Base-by-base conservation (phyloP, 192 early-diverging fungal species). In the Coemansia interrupta region DNA sequence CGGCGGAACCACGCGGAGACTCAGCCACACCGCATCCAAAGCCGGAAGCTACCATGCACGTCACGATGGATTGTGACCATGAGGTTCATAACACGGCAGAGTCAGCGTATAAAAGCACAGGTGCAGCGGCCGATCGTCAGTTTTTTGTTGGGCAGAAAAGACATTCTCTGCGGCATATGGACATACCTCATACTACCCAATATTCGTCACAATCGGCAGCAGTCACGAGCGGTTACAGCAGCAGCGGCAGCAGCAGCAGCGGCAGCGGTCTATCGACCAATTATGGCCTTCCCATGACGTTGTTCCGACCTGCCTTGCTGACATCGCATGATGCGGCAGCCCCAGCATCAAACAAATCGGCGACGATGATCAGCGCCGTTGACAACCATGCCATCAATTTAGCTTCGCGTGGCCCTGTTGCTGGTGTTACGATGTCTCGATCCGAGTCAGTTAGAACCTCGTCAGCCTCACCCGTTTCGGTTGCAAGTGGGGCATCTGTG, bases 191-290 rank as follows among this genome's bases (percentile, higher is more conserved):
- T 48, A 19, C 50, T 5, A 32, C 20, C 28, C 26, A 32, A 14
- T 52, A 14, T 14, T 52, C 26, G 13, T 52, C 50, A n/a, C 50
- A 13, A 28, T 52, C 50, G 7, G 29, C 29, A n/a, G 26, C 50
- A 22, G 28, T 32, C 3, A 17, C 50, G 5, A 32, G 15, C 29
- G 36, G 14, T 28, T 28, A 12, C 42, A 44, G 42, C 42, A 44
- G 19, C 28, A 52, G n/a, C n/a, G n/a, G n/a, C n/a, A n/a, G n/a
- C n/a, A n/a, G n/a, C 42, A 44, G 42, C 42, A 44, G 19, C 28
- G 36, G 23, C 22, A 50, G 50, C 50, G 46, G 23, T 13, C 46
- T 22, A 23, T 14, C 46, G 20, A 52, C 50, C 50, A 52, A 52
- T 52, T 29, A 13, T 14, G 13, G 28, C 18, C 36, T 29, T 11